phyloP scores from a whole-genome alignment of 495 filamentous ascomycete genomes.

The Lophiotrema nucula region DNA sequence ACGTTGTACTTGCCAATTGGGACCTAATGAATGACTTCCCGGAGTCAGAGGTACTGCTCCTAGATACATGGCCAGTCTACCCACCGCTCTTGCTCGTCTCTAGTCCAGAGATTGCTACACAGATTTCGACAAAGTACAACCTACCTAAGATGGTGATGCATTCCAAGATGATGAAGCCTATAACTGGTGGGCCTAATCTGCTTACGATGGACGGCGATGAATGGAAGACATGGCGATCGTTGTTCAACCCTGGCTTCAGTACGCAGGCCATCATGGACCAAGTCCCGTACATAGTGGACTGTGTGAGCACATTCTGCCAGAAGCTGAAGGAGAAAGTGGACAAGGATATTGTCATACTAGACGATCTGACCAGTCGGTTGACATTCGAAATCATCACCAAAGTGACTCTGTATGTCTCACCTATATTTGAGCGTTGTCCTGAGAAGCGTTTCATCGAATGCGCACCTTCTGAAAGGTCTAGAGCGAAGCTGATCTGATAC shows the following conservation, averaged over 20 bases:
- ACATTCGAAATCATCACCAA: constrained; percentile 17
- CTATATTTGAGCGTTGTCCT: too few species aligned
- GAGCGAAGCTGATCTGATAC: not conserved
- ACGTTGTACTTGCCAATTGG: not conserved
- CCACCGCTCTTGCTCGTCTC: constrained; percentile 1
- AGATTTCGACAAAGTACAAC: constrained; percentile 8
- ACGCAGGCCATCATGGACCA: not conserved
- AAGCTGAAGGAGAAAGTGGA: not conserved
- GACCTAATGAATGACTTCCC: not conserved
- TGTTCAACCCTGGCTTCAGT: constrained; percentile 23
- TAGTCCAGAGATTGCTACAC: constrained; percentile 2
- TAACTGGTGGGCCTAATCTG: constrained; percentile 5
- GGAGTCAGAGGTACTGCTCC: constrained; percentile 10
- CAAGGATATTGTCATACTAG: not conserved
- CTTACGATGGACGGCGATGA: constrained; percentile 11
- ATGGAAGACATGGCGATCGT: constrained; percentile 14
- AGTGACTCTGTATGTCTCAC: constrained; percentile 11
- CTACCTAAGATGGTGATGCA: constrained; percentile 1
- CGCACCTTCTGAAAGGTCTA: too few species aligned
- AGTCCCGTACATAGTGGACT: constrained; percentile 2
- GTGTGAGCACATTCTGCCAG: constrained; percentile 4
- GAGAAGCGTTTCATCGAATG: too few species aligned
- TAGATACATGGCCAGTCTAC: constrained; percentile 17
- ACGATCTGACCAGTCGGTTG: constrained; percentile 5
- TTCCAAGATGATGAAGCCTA: not conserved